phyloP scores from a whole-genome alignment of 495 filamentous ascomycete genomes.

The Evansstolkia leycettana region DNA sequence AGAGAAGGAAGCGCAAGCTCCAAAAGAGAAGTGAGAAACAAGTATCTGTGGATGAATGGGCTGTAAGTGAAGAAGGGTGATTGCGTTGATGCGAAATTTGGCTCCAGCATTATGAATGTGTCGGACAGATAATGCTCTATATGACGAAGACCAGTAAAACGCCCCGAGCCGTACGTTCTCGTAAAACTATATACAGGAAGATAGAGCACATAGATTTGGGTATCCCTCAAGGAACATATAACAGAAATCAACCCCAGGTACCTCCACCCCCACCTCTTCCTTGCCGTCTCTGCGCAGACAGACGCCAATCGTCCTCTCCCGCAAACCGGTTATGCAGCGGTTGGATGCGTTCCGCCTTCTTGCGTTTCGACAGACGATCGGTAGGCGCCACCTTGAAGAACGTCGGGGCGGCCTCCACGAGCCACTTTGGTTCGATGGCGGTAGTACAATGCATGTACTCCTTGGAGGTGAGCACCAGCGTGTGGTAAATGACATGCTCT shows the following conservation, averaged over 20 bases:
- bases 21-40: too few species aligned
- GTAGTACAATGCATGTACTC: conserved; percentile 97
- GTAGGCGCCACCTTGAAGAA: conserved; percentile 97
- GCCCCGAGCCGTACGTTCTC: too few species aligned
- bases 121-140: too few species aligned
- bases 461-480: conserved; percentile 79
- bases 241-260: conserved; percentile 68
- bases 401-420: conserved; percentile 85
- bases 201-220: too few species aligned
- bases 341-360: conserved; percentile 89
- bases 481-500: conserved; percentile 91
- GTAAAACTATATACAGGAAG: too few species aligned
- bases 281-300: conserved; percentile 77
- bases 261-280: conserved; percentile 85
- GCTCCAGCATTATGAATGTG: too few species aligned
- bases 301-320: conserved; percentile 86
- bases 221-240: neutral
- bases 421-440: conserved; percentile 81
- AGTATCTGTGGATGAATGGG: too few species aligned
- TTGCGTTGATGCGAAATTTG: too few species aligned
- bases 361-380: conserved; percentile 76
- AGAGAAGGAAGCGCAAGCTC: too few species aligned
- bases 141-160: too few species aligned
- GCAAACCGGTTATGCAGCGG: conserved; percentile 87
- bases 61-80: too few species aligned